A percentile compares a stretch with the other conserved stretches of the same genome.
Conservation (phyloP, 805 yeast species). For the Ogataea angusta region DNA sequence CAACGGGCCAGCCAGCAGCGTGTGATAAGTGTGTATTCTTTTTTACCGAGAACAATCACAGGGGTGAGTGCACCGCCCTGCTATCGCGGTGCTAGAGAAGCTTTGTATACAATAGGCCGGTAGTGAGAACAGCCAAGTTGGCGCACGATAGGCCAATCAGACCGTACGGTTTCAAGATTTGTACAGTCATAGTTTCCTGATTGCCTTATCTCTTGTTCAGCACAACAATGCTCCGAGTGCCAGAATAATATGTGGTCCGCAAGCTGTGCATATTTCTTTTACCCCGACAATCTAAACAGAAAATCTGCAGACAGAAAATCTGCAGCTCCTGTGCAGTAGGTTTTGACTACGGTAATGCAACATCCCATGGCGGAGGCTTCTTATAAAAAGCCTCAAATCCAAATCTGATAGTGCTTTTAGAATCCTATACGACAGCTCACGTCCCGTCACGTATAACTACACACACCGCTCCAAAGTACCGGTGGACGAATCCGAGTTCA, state of each 20-base stretch:
- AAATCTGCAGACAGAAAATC: conserved; percentile 6
- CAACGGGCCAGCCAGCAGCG: not conserved
- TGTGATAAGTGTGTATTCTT: not conserved
- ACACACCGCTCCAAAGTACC: too few relatives aligned
- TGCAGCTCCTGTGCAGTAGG: conserved; percentile 1
- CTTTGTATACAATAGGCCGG: not conserved
- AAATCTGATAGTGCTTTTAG: not conserved
- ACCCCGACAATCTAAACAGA: conserved; percentile 1
- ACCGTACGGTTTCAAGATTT: not conserved
- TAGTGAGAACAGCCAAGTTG: not conserved
- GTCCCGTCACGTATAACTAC: too few relatives aligned
- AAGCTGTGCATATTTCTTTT: not conserved
- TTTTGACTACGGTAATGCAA: not conserved
- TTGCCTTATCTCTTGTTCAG: not conserved
- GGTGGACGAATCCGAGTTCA: not conserved
- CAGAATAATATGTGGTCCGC: not conserved
- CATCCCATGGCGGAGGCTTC: not conserved
- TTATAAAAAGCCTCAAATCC: conserved; percentile 13
- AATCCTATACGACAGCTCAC: too few relatives aligned
- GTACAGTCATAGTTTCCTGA: not conserved
- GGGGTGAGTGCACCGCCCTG: not conserved
- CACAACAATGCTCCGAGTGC: not conserved
- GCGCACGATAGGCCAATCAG: conserved; percentile 5
- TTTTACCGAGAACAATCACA: conserved; percentile 1
- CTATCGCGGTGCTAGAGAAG: not conserved